These are phyloP conservation scores for Daldinia caldariorum DNA, from an alignment of 495 filamentous ascomycete genomes.

Conservation along the genomic window DNA sequence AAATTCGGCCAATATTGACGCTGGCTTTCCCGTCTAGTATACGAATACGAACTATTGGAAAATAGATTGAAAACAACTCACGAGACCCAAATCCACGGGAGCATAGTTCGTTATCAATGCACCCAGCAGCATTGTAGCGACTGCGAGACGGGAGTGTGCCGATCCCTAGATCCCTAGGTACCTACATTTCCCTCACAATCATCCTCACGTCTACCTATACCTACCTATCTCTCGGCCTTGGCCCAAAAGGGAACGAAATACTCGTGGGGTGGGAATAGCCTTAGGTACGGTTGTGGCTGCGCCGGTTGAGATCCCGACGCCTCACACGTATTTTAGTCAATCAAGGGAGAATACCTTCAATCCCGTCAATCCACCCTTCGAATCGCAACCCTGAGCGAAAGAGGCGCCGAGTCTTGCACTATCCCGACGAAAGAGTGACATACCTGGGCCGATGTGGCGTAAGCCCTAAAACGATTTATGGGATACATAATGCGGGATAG, in stretches of 20 bases:
- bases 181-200: not conserved
- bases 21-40: slow-evolving; percentile 4
- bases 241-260: slow-evolving; percentile 3
- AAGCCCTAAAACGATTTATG: slow-evolving; percentile 21
- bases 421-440: slow-evolving; percentile 22
- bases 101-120: slow-evolving; percentile 16
- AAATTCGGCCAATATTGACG: slow-evolving; percentile 20
- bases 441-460: slow-evolving; percentile 28
- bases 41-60: slow-evolving; percentile 39
- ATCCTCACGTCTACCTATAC: not conserved
- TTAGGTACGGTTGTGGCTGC: slow-evolving; percentile 22
- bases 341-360: slow-evolving; percentile 5
- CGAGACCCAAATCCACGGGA: slow-evolving; percentile 12
- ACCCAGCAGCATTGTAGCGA: slow-evolving; percentile 21
- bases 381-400: slow-evolving; percentile 9
- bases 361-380: not conserved
- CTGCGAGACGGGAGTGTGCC: slow-evolving; percentile 27
- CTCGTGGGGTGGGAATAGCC: slow-evolving; percentile 16
- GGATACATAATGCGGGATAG: slow-evolving; percentile 21
- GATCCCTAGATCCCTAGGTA: slow-evolving; percentile 9
- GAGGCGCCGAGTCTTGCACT: slow-evolving; percentile 21
- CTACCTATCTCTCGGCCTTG: not conserved
- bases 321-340: slow-evolving; percentile 28
- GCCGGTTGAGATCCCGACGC: slow-evolving; percentile 38
- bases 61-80: slow-evolving; percentile 10